Conservation (phyloP, 306 rosid genomes). For the Cucumis hystrix region DNA sequence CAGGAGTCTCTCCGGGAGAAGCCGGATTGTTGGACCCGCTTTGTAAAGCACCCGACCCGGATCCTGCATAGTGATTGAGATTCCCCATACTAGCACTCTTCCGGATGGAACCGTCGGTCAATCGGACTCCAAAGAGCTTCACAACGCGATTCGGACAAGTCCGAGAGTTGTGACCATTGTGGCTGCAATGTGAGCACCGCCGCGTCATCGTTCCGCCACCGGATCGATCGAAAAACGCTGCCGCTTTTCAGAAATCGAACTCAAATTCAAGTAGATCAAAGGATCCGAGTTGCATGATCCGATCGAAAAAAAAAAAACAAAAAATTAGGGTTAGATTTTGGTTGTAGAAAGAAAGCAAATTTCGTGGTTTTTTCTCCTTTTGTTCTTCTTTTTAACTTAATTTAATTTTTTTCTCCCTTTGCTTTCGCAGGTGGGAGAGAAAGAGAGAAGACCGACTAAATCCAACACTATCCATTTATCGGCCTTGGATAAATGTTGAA, state of each 20-base stretch:
- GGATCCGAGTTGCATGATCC: conserved; percentile 37
- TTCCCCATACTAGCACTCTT: conserved; percentile 99
- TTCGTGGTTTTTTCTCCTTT: not conserved
- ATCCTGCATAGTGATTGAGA: conserved; percentile 69
- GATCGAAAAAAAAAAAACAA: not conserved
- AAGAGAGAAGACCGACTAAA: conserved; percentile 14
- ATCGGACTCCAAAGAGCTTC: conserved; percentile 81
- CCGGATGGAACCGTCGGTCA: conserved; percentile 88
- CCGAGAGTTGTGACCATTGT: conserved; percentile 93
- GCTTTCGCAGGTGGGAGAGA: conserved; percentile 41
- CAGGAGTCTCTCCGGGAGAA: conserved; percentile 76
- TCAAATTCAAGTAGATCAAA: conserved; percentile 2
- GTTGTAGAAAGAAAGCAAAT: not conserved
- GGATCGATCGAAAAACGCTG: not conserved
- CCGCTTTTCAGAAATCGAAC: not conserved
- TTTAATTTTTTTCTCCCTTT: not conserved
- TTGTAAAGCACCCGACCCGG: conserved; percentile 19
- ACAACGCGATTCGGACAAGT: conserved; percentile 96
- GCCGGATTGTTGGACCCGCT: conserved; percentile 45
- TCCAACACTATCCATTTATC: conserved; percentile 8
- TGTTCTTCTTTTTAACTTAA: no score
- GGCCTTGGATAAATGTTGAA: conserved; percentile 1
- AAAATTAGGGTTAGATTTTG: not conserved
- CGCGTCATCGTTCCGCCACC: conserved; percentile 49
- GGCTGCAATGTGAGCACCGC: conserved; percentile 95